Evolutionary conservation across 495 filamentous ascomycete genomes (phyloP), one percentile per base, ranked within the genome.

Genomic region (Rostrohypoxylon terebratum): DNA sequence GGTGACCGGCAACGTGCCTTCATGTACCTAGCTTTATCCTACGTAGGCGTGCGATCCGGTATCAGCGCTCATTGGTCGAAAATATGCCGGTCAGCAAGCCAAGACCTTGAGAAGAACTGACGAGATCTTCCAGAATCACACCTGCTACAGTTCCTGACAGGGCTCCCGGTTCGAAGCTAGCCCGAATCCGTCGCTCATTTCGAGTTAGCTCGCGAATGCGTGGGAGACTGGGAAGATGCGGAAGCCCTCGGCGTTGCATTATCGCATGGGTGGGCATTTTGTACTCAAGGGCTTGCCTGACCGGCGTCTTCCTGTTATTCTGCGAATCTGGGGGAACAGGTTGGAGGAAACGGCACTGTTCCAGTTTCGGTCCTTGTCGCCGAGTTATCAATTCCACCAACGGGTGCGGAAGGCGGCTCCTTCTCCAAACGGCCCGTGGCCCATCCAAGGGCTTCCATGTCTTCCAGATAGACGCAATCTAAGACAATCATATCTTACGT

Each of bases 101-200:
- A 74, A 70, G 71, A 74, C 40, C 9, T 59, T 51, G 62, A 70
- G 51, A 50, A 50, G 66, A 67, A 59, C 50, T 58, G 45, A 69
- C 66, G 55, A 74, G 71, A 74, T 74, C 71, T 74, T 74, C 71
- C 71, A 74, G 71, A 74, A 74, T 74, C 63, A 74, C 71, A 73
- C 62, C 61, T 70, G 66, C 61, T 53, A 70, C 58, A 70, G 58
- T 16, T 59, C 51, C 13, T 16, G 66, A 31, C 71, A 70, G 50
- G 71, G 62, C 42, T 67, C 71, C 71, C 21, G 16, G 71, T 44
- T 67, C 58, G 50, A 60, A 51, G 48, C 66, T 70, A 74, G 67
- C 59, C 71, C 61, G 31, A 59, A 74, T 48, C 10, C 20, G 71
- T 60, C 50, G 18, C 53, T 63, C 50, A 74, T 60, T 70, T 70